These are phyloP conservation scores for Ulota crispa DNA, from an alignment of 225 moss, liverwort and hornwort species.

Conservation along the genomic window DNA sequence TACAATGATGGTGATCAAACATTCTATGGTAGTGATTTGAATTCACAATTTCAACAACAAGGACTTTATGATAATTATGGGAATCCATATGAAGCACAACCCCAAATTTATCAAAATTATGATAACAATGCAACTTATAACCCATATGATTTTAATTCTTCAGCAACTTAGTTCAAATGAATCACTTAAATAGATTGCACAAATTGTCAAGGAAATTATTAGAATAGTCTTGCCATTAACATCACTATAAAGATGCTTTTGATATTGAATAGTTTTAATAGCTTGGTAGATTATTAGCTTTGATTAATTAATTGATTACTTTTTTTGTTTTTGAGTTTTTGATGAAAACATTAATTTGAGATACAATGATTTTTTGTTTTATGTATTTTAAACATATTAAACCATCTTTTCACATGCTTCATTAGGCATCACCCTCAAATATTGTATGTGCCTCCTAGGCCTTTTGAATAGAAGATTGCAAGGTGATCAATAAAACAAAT, in stretches of 20 bases:
- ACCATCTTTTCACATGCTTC: background rate
- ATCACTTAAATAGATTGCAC: background rate
- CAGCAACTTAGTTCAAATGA: background rate
- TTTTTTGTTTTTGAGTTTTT: background rate
- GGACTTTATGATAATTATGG: background rate
- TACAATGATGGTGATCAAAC: background rate
- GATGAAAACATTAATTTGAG: background rate
- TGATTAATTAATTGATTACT: background rate
- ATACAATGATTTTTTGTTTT: background rate
- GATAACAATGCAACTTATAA: background rate
- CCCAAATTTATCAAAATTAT: background rate
- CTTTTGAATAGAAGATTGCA: background rate
- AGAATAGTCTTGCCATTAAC: background rate
- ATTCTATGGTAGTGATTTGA: background rate
- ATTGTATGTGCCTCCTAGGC: no score
- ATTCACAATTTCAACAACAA: slow-evolving; percentile 16
- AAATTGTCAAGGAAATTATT: background rate
- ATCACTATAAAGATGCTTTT: background rate
- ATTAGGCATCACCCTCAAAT: background rate
- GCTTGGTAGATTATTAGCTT: background rate
- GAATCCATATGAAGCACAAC: background rate
- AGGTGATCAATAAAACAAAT: background rate
- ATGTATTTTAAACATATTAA: background rate
- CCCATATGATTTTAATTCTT: background rate
- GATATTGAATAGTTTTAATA: background rate